Evolutionary conservation across 2,329 filamentous ascomycete species (phyloP).

Genomic region (Aspergillus sclerotialis): DNA sequence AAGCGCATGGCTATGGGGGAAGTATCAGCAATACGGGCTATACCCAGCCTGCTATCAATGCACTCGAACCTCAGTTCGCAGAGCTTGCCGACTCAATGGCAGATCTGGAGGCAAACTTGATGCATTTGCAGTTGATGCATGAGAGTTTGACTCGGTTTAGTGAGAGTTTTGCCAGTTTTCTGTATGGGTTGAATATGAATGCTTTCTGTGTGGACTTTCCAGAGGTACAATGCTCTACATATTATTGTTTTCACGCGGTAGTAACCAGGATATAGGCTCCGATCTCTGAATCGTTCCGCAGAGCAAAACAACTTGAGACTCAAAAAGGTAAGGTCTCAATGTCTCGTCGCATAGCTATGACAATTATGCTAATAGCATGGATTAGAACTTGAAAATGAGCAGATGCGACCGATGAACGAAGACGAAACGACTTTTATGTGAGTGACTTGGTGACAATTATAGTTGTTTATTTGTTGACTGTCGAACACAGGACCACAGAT

Average conservation of each 20-base stretch:
- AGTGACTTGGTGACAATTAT: constrained; percentile 20
- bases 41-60: constrained; percentile 61
- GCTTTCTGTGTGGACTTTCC: constrained; percentile 97
- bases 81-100: constrained; percentile 92
- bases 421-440: constrained; percentile 80
- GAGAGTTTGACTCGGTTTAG: constrained; percentile 88
- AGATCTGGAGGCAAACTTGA: constrained; percentile 93
- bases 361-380: constrained; percentile 8
- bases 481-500: constrained; percentile 66
- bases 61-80: constrained; percentile 82
- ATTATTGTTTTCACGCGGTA: neutral
- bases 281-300: constrained; percentile 72
- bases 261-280: constrained; percentile 54
- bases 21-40: constrained; percentile 26
- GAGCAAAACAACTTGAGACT: constrained; percentile 54
- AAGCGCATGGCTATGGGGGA: constrained; percentile 54
- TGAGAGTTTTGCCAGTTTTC: constrained; percentile 90
- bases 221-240: constrained; percentile 56
- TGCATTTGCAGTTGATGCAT: constrained; percentile 95
- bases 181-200: constrained; percentile 98
- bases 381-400: constrained; percentile 26
- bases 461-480: constrained; percentile 4
- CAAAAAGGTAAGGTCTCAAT: constrained; percentile 33
- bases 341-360: neutral
- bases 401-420: constrained; percentile 38